These are phyloP conservation scores for Coemansia sp. DNA, from an alignment of 192 early-diverging fungal genomes.

Conservation along the genomic window DNA sequence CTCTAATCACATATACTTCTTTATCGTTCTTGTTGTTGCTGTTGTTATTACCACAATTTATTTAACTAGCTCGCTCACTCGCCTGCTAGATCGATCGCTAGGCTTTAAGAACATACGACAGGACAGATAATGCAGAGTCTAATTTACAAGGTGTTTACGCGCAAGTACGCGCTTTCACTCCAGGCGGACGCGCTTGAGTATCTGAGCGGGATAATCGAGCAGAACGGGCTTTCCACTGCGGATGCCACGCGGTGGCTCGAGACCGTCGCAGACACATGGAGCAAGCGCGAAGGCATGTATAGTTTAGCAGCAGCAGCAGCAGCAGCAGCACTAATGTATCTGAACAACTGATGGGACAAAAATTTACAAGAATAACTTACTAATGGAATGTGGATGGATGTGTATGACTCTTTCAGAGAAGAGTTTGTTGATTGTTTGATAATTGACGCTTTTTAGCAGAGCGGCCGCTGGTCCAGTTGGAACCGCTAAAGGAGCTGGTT, in stretches of 20 bases:
- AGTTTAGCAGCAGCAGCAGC: not conserved
- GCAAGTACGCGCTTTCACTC: conserved; percentile 76
- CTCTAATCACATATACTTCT: too few relatives aligned
- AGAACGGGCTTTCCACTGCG: conserved; percentile 45
- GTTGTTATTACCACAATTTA: too few relatives aligned
- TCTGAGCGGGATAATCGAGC: conserved; percentile 60
- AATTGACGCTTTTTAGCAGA: conserved; percentile 10
- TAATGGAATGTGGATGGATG: not conserved
- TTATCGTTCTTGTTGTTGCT: too few relatives aligned
- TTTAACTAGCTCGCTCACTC: too few relatives aligned
- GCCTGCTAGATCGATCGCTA: too few relatives aligned
- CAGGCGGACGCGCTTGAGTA: conserved; percentile 71
- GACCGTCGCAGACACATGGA: conserved; percentile 68
- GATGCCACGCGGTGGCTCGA: conserved; percentile 65
- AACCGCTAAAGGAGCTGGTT: conserved; percentile 35
- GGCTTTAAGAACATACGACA: too few relatives aligned
- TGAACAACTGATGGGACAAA: not conserved
- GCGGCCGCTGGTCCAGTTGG: conserved; percentile 46
- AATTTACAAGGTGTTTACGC: conserved; percentile 74
- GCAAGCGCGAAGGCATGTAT: conserved; percentile 67
- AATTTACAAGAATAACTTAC: not conserved
- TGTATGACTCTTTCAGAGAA: not conserved
- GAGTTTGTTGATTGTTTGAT: not conserved
- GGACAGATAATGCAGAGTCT: conserved; percentile 35
- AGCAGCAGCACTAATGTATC: too few relatives aligned